These are phyloP conservation scores for Plasmodium yoelii DNA, from an alignment of 169 alveolate species.

Conservation along the genomic window DNA sequence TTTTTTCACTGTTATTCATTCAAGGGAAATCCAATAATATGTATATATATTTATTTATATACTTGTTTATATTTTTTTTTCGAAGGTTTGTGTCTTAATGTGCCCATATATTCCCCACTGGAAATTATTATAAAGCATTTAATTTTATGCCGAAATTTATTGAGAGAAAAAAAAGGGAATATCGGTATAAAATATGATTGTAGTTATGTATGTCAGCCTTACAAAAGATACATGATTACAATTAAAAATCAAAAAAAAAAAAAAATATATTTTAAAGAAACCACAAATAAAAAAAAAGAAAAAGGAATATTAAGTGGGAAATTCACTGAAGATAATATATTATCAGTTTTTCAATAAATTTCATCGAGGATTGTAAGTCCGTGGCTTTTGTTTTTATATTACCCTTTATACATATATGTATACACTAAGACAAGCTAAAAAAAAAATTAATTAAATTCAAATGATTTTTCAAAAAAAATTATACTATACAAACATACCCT, in stretches of 20 bases:
- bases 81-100: constrained; percentile 53
- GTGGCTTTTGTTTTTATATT: too few species aligned
- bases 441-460: too few species aligned
- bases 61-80: constrained; percentile 6
- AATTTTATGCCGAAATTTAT: constrained; percentile 57
- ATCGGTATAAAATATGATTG: constrained; percentile 71
- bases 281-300: constrained; percentile 47
- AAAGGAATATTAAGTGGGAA: constrained; percentile 63
- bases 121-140: constrained; percentile 71
- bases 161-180: constrained; percentile 70
- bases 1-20: too few species aligned
- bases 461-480: too few species aligned
- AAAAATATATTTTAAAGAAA: constrained; percentile 66
- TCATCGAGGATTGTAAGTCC: too few species aligned
- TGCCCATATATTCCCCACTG: constrained; percentile 75
- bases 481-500: too few species aligned
- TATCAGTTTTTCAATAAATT: constrained; percentile 66
- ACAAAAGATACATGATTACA: constrained; percentile 74
- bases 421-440: too few species aligned
- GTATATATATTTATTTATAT: background rate
- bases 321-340: constrained; percentile 65
- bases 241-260: constrained; percentile 65
- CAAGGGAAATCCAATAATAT: background rate
- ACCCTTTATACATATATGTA: too few species aligned
- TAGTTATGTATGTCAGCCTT: constrained; percentile 75